phyloP scores from a whole-genome alignment of 106 monocot genomes.

The Phalaenopsis equestris region DNA sequence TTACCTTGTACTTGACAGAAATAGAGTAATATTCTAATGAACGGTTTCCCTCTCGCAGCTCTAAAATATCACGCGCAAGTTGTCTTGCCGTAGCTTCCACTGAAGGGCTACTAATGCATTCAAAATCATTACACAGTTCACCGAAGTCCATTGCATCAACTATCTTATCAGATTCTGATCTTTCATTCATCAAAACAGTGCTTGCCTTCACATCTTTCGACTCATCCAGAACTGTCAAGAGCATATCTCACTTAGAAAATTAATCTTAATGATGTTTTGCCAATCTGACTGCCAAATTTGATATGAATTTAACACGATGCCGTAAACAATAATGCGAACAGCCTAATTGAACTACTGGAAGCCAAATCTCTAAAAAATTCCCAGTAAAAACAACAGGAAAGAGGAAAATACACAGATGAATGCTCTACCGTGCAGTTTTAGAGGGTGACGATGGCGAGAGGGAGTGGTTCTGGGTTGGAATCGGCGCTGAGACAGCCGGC shows the following conservation, averaged over 20 bases:
- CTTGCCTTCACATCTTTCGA: conserved; percentile 47
- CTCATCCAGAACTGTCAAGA: conserved; percentile 43
- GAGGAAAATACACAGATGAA: background rate
- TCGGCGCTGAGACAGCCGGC: background rate
- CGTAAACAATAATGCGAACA: background rate
- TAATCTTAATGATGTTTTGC: too few relatives aligned
- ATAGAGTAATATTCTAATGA: conserved; percentile 54
- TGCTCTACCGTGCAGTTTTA: background rate
- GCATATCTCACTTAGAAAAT: background rate
- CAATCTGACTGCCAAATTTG: background rate
- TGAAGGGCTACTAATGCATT: conserved; percentile 80
- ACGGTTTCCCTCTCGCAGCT: conserved; percentile 74
- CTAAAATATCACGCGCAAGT: conserved; percentile 73
- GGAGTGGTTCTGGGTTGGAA: background rate
- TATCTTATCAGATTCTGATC: conserved; percentile 53
- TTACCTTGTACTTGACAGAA: conserved; percentile 88
- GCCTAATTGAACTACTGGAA: background rate
- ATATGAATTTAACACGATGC: background rate
- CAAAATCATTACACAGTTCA: conserved; percentile 87
- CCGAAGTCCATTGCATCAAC: conserved; percentile 75
- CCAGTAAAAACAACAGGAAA: background rate
- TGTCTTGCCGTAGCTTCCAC: conserved; percentile 86
- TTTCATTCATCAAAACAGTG: conserved; percentile 17
- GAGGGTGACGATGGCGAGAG: background rate
- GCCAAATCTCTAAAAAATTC: background rate